Evolutionary conservation across 139 green algal species (phyloP).

Genomic region (Bryopsis sp.): DNA sequence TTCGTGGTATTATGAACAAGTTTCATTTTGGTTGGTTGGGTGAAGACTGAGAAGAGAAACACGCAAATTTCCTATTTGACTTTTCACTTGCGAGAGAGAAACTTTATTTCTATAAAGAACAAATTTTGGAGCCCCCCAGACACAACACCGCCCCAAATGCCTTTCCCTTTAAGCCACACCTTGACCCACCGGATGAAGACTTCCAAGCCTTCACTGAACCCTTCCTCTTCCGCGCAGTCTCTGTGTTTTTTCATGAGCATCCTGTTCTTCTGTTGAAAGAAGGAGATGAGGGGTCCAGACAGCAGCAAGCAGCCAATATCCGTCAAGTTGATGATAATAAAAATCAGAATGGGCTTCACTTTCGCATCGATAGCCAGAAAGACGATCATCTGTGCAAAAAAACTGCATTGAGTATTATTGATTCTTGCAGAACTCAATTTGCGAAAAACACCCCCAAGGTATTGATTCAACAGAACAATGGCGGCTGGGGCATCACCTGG

Average conservation of each 20-base stretch:
- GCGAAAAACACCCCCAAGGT: no score
- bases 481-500: constrained; percentile 10
- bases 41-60: no score
- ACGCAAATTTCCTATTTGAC: no score
- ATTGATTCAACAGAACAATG: no score
- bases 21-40: no score
- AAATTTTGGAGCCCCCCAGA: not conserved
- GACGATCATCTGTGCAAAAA: constrained; percentile 18
- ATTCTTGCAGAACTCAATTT: no score
- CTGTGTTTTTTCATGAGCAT: constrained; percentile 6
- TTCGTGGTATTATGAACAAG: no score
- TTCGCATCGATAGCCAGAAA: constrained; percentile 9
- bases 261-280: constrained; percentile 1
- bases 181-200: constrained; percentile 11
- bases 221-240: not conserved
- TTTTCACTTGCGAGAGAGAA: no score
- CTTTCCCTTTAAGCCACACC: not conserved
- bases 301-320: constrained; percentile 7
- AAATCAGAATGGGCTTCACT: not conserved
- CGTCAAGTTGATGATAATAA: constrained; percentile 8
- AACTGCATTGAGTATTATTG: no score
- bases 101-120: no score
- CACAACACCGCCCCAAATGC: not conserved
- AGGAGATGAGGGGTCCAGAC: not conserved
- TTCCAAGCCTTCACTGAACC: not conserved